Base-by-base conservation (phyloP, 768 basidiomycete species). In the Hysterangium stoloniferum region DNA sequence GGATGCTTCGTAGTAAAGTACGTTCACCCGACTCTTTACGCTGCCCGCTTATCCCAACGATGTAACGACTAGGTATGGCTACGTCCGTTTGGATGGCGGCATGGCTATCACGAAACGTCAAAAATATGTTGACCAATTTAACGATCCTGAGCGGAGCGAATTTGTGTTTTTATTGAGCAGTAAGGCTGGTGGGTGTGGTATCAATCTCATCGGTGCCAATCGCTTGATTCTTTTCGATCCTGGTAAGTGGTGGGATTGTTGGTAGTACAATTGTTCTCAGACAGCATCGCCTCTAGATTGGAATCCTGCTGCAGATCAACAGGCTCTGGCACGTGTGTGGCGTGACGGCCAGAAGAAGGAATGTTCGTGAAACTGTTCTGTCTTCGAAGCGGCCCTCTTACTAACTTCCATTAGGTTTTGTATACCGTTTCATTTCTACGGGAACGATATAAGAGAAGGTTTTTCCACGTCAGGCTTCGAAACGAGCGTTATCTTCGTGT, bases 331-430 rank as follows among this genome's bases (percentile, higher is more conserved):
- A 37, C 91, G 95, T 64, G 95, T 99, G 7, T 99, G 95, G 95
- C 87, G 95, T 69, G 95, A 99, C 61, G 95, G 95, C 0, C 95
- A 98, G 66, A 99, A 96, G 80, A 98, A 98, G 78, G 94, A 96
- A 68, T 99, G 95, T 93, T 61, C 47, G 86, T 62, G 22, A 13
- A 4, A 11, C 28, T 3, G 12, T 41, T 6, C 33, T 31, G 29
- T 15, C 28, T 41, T 25, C 17, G 11, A 7, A 25, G 13, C 27
- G 15, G 22, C 32, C 19, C 17, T 11, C 17, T 31, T 27, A 25
- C 29, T 32, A 5, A 19, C 19, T 36, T 13, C 35, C 13, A 20
- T 3, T 44, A 95, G 91, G 92, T 61, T 99, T 99, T 58, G 95
- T 98, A 3, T 99, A 98, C 65, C 89, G 95, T 20, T 99, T 98